Conservation (phyloP, 164 flowering plant species). For the Stephania cephalantha region DNA sequence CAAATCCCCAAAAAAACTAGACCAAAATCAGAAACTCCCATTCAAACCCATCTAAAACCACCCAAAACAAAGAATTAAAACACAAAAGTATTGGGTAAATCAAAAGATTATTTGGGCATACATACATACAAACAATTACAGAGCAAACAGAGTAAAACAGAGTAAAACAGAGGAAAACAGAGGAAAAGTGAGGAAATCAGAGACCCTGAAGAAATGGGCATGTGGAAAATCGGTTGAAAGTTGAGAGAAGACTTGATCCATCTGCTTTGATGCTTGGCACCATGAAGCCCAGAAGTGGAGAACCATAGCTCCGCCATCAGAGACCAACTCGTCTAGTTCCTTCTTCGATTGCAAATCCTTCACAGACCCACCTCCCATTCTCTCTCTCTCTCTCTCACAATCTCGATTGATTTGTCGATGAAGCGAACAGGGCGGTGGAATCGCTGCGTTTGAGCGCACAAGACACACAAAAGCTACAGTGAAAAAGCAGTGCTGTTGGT, state of each 20-base stretch:
- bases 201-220: slow-evolving; percentile 69
- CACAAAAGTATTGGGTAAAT: background rate
- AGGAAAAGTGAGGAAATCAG: slow-evolving; percentile 1
- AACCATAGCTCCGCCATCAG: slow-evolving; percentile 30
- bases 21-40: background rate
- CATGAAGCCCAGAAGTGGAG: slow-evolving; percentile 97
- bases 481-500: background rate
- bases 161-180: background rate
- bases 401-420: background rate
- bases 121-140: too few species aligned
- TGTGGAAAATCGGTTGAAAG: slow-evolving; percentile 87
- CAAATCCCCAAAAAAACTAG: too few species aligned
- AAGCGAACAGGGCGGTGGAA: background rate
- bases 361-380: slow-evolving; percentile 59
- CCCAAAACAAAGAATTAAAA: background rate
- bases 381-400: slow-evolving; percentile 18
- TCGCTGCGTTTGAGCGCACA: too few species aligned
- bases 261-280: slow-evolving; percentile 97
- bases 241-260: slow-evolving; percentile 90
- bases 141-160: background rate
- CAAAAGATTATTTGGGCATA: background rate
- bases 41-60: background rate
- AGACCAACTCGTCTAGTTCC: slow-evolving; percentile 43
- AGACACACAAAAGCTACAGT: background rate
- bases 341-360: slow-evolving; percentile 67